Percentiles rank a stretch among this genome's conserved stretches.
Conservation (phyloP, 176 grass and related monocot species). For the Musa itinerans region DNA sequence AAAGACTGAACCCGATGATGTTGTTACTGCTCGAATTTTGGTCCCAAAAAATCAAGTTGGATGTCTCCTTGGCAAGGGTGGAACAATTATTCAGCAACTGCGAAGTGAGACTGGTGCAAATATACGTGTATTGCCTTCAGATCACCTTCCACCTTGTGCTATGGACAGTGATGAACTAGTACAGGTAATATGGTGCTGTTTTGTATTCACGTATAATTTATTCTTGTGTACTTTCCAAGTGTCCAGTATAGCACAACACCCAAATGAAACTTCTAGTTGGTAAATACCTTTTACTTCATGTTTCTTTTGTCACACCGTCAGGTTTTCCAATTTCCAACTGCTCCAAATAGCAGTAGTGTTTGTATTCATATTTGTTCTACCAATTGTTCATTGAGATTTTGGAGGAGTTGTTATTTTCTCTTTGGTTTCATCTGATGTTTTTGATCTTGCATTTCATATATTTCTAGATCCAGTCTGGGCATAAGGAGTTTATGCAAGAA, state of each 20-base stretch:
- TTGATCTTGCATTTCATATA: not conserved
- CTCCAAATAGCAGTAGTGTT: too few species aligned
- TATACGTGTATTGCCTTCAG: slow-evolving; percentile 65
- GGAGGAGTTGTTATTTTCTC: not conserved
- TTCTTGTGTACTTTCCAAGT: not conserved
- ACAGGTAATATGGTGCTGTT: slow-evolving; percentile 45
- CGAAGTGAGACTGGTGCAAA: slow-evolving; percentile 62
- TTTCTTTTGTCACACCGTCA: too few species aligned
- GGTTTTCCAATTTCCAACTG: too few species aligned
- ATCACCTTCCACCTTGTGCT: slow-evolving; percentile 71
- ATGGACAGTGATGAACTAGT: slow-evolving; percentile 86
- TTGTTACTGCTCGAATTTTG: slow-evolving; percentile 69
- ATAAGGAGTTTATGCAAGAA: not conserved
- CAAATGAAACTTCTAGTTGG: too few species aligned
- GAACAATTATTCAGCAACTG: slow-evolving; percentile 86
- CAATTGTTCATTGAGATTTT: too few species aligned
- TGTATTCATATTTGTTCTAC: too few species aligned
- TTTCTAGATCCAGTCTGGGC: not conserved
- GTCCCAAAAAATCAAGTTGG: slow-evolving; percentile 86
- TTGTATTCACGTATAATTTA: slow-evolving; percentile 9
- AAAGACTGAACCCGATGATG: slow-evolving; percentile 35
- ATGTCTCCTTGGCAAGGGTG: slow-evolving; percentile 92
- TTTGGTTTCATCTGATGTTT: not conserved
- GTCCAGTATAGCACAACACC: too few species aligned
- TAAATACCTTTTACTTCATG: too few species aligned